Evolutionary conservation across 75 land plant genomes (phyloP).

Genomic region (Picea glauca): DNA sequence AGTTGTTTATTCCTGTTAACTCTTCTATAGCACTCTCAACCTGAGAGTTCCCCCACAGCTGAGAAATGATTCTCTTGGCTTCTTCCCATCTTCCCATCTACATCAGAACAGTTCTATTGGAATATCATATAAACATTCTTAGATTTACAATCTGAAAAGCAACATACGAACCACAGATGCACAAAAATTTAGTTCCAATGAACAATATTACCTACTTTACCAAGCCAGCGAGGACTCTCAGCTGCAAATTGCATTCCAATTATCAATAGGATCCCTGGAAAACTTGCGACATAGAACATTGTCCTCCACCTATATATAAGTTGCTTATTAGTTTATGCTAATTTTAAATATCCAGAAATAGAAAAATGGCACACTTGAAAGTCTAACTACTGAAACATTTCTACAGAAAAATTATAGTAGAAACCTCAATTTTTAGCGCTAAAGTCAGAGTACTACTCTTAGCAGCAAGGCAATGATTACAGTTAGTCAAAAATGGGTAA

Average conservation of each 20-base stretch:
- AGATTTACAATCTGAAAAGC: not conserved
- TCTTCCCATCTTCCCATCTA: constrained; percentile 73
- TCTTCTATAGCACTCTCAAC: constrained; percentile 66
- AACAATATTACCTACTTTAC: constrained; percentile 47
- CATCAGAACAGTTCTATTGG: not conserved
- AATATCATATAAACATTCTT: not conserved
- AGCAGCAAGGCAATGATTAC: not conserved
- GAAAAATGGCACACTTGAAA: not conserved
- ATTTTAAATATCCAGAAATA: constrained; percentile 3
- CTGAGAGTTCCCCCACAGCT: constrained; percentile 71
- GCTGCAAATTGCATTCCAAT: constrained; percentile 87
- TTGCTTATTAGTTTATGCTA: not conserved
- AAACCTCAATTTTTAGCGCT: not conserved
- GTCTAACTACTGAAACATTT: not conserved
- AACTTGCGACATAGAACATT: constrained; percentile 65
- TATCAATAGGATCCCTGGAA: constrained; percentile 59
- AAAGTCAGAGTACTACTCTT: not conserved
- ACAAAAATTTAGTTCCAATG: not conserved
- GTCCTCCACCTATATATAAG: constrained; percentile 74
- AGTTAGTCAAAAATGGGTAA: not conserved
- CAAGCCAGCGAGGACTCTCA: constrained; percentile 96
- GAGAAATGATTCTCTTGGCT: constrained; percentile 43
- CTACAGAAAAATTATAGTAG: not conserved
- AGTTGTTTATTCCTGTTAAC: constrained; percentile 44
- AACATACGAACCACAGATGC: not conserved